These are phyloP conservation scores for Chrysoporthe austroafricana DNA, from an alignment of 2,329 filamentous ascomycete genomes.

Conservation along the genomic window DNA sequence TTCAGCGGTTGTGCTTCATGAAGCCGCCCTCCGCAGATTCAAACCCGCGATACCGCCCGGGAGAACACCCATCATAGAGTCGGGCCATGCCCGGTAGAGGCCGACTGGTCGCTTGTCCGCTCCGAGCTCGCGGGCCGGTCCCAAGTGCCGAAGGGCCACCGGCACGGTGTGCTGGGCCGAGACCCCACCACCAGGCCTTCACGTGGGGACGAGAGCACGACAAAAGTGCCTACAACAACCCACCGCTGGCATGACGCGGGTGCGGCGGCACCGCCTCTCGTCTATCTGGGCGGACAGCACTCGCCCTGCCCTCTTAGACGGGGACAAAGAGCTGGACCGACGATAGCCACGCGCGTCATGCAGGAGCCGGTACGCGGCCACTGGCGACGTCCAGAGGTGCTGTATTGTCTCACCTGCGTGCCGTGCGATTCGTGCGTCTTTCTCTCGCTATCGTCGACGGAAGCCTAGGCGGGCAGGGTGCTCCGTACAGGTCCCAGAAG, in stretches of 20 bases:
- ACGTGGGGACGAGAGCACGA: not conserved
- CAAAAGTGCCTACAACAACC: not conserved
- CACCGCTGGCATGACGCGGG: not conserved
- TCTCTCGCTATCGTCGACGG: not conserved
- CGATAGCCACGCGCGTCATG: not conserved
- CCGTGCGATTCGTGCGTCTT: slow-evolving; percentile 4
- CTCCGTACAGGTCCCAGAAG: not conserved
- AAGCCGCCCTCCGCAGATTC: too few relatives aligned
- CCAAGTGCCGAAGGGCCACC: not conserved
- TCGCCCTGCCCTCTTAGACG: not conserved
- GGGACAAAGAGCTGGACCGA: not conserved
- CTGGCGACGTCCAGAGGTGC: not conserved
- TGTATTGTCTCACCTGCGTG: not conserved
- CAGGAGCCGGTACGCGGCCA: not conserved
- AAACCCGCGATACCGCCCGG: not conserved
- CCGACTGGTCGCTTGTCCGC: not conserved
- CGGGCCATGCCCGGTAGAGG: not conserved
- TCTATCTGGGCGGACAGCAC: not conserved
- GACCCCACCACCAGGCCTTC: not conserved
- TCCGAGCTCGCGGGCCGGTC: not conserved
- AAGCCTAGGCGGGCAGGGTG: not conserved
- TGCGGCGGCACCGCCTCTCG: not conserved
- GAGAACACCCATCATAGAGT: not conserved
- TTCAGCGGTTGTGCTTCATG: not conserved
- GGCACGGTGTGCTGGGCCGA: not conserved